Evolutionary conservation across 139 green algal species (phyloP).

Genomic region (Pleodorina starrii): DNA sequence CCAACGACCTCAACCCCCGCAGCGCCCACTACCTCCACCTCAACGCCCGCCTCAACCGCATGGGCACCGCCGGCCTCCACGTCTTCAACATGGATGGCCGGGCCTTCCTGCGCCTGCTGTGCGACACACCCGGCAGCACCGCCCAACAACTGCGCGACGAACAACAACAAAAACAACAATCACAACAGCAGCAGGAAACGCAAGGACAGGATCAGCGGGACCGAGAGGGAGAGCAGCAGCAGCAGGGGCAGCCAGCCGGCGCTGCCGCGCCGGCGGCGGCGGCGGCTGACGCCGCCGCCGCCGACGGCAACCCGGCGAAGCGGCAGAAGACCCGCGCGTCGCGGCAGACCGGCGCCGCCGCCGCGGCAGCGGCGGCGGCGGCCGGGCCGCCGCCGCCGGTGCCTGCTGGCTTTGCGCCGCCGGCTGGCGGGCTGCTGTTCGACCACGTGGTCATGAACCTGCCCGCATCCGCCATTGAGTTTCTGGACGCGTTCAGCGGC

Average conservation of each 20-base stretch:
- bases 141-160: constrained; percentile 3
- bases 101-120: constrained; percentile 79
- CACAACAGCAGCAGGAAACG: constrained; percentile 3
- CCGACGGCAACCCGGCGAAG: neutral
- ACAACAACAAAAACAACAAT: constrained; percentile 16
- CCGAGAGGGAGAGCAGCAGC: neutral
- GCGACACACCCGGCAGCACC: constrained; percentile 32
- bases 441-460: constrained; percentile 94
- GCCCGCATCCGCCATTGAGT: constrained; percentile 90
- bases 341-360: no score
- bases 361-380: neutral
- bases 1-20: constrained; percentile 97
- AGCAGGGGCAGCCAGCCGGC: neutral
- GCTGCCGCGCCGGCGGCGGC: neutral
- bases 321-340: neutral
- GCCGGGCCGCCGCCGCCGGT: neutral
- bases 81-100: constrained; percentile 87
- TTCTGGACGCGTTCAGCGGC: constrained; percentile 89
- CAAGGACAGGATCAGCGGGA: neutral
- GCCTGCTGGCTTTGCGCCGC: neutral
- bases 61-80: constrained; percentile 60
- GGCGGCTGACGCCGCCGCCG: neutral
- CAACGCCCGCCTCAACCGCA: constrained; percentile 89
- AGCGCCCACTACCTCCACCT: constrained; percentile 80
- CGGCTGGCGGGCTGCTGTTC: constrained; percentile 44